A percentile compares a stretch with the other conserved stretches of the same genome.
phyloP scores from a whole-genome alignment of 805 yeast species.

The Candida takata region DNA sequence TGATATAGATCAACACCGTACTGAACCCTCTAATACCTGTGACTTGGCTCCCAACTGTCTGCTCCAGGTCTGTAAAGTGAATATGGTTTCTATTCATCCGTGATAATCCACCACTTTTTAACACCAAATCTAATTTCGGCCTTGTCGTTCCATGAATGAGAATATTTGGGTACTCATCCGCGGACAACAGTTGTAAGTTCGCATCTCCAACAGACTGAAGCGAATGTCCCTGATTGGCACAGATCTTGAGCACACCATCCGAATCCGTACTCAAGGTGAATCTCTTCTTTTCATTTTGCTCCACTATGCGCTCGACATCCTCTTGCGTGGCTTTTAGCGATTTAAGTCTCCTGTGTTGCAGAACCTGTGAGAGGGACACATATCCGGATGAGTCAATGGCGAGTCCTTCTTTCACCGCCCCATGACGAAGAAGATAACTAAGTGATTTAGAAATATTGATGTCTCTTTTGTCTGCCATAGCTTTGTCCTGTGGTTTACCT shows the following conservation, averaged over 20 bases:
- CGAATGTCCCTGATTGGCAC: conserved; percentile 95
- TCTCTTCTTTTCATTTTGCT: conserved; percentile 61
- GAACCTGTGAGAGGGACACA: conserved; percentile 44
- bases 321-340: conserved; percentile 45
- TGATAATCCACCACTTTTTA: conserved; percentile 49
- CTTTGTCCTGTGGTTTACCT: neutral
- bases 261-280: conserved; percentile 39
- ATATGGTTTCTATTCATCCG: conserved; percentile 77
- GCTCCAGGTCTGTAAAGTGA: conserved; percentile 67
- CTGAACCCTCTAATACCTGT: conserved; percentile 67
- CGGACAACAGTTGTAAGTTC: conserved; percentile 32
- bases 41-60: conserved; percentile 39
- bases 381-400: conserved; percentile 63
- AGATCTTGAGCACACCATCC: conserved; percentile 33
- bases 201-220: conserved; percentile 37
- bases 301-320: conserved; percentile 58
- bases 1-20: conserved; percentile 55
- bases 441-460: conserved; percentile 63
- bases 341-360: conserved; percentile 53
- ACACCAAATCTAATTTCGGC: conserved; percentile 40
- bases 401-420: conserved; percentile 64
- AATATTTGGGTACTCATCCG: conserved; percentile 38
- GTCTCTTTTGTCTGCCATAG: conserved; percentile 31
- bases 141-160: conserved; percentile 78
- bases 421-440: conserved; percentile 78